Evolutionary conservation across 2,329 filamentous ascomycete genomes (phyloP).

Genomic region (Aspergillus hiratsukae): DNA sequence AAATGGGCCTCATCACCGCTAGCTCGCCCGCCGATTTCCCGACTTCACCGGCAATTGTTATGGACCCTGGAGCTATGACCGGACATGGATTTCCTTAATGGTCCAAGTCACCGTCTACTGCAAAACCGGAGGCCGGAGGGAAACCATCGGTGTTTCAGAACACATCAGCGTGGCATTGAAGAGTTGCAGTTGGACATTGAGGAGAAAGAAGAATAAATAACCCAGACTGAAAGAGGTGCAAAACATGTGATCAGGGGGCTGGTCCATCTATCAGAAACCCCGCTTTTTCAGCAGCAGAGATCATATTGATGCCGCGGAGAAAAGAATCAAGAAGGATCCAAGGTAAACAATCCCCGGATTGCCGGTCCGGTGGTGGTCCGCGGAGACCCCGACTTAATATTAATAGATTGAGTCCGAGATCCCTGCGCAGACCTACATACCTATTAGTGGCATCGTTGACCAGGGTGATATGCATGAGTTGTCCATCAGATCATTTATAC

Average conservation of each 20-base stretch:
- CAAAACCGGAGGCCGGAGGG: too few relatives aligned
- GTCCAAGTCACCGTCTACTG: too few relatives aligned
- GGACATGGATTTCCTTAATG: too few relatives aligned
- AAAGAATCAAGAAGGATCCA: neutral
- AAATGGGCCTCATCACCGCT: neutral
- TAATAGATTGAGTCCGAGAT: neutral
- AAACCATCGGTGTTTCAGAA: neutral
- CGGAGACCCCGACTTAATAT: neutral
- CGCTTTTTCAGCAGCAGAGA: neutral
- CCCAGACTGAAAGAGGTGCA: neutral
- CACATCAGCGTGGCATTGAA: neutral
- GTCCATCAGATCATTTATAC: neutral
- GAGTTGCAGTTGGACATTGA: neutral
- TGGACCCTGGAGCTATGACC: neutral
- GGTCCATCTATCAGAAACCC: neutral
- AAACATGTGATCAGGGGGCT: neutral
- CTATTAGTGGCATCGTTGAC: neutral
- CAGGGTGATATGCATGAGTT: neutral
- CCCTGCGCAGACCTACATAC: neutral
- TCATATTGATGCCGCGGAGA: neutral
- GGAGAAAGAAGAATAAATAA: neutral
- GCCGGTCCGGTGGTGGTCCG: neutral
- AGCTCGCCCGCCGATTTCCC: neutral
- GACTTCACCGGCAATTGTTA: neutral
- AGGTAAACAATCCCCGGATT: neutral